Conservation (phyloP, 768 basidiomycete genomes). For the Gautieria morchelliformis region DNA sequence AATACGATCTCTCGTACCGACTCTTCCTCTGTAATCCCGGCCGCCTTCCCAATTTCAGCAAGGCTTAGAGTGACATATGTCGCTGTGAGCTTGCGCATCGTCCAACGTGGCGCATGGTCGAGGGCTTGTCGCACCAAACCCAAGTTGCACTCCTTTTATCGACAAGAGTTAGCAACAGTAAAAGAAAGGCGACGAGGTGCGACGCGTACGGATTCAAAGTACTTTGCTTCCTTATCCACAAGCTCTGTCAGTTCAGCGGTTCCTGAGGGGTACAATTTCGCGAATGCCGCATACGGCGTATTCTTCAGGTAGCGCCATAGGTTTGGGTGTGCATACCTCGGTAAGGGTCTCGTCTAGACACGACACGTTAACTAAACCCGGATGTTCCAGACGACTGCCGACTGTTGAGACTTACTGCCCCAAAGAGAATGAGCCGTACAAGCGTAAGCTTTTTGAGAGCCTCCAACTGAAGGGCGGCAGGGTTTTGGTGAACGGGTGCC, state of each 20-base stretch:
- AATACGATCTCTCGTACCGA: constrained; percentile 41
- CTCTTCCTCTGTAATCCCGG: constrained; percentile 21
- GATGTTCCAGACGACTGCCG: no score
- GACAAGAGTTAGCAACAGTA: background rate
- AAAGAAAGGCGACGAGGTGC: background rate
- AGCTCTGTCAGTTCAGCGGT: constrained; percentile 34
- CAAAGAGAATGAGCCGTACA: constrained; percentile 68
- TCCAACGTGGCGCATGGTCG: constrained; percentile 65
- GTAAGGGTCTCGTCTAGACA: constrained; percentile 36
- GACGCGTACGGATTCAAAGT: constrained; percentile 42
- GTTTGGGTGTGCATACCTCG: constrained; percentile 61
- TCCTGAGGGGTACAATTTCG: constrained; percentile 54
- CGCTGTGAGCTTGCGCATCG: constrained; percentile 67
- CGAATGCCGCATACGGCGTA: constrained; percentile 55
- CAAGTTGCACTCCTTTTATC: constrained; percentile 53
- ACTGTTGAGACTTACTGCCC: constrained; percentile 40
- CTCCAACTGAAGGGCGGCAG: constrained; percentile 70
- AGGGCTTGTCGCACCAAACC: constrained; percentile 64
- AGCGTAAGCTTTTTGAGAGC: constrained; percentile 77
- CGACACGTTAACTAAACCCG: background rate
- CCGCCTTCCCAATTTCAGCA: constrained; percentile 50
- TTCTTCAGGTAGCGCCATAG: constrained; percentile 55
- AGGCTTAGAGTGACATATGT: constrained; percentile 77
- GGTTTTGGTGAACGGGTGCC: constrained; percentile 42
- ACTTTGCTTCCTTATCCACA: constrained; percentile 42